Base-by-base conservation (phyloP, 176 grass and related monocot species). In the Juncus inflexus region DNA sequence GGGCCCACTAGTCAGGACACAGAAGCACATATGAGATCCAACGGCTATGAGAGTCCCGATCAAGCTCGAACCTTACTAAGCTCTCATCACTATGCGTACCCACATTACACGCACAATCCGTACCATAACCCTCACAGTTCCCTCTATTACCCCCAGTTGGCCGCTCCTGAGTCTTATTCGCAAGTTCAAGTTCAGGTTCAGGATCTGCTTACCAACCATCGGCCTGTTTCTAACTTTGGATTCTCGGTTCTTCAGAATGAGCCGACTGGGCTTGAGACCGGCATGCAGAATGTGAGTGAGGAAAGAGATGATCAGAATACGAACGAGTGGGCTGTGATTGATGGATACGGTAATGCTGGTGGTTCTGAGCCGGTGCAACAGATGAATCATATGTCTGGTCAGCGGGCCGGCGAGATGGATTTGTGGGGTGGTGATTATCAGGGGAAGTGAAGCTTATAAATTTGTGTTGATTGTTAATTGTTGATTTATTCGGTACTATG, bases 161-260 rank as follows among this genome's bases (percentile, higher is more conserved):
- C 76, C 54, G 71, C 77, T 35, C 50, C 79, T 4, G 73, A 64
- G 61, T 58, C 50, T 12, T 58, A 61, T 57, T 58, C 76, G 60
- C 79, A 78, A 12, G 58, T 63, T 70, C 87, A 89, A 56, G 87
- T 86, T 1, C 92, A 96, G 79, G 87, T 96, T 12, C 87, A 96
- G 79, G 92, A 96, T 71, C 79, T 91, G 55, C 82, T 96, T 58
- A 96, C 92, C 63, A 96, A 96, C 69, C 92, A 91, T 66, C 76
- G 92, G 5, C 84, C 89, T 0, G 16, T 58, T 2, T 42, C 80
- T 15, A 77, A 70, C n/a, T 96, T 91, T 40, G 82, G 90, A 49
- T 91, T 96, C 84, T 78, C 84, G 47, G 82, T 81, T 47, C 79
- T 91, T 37, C 84, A 87, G 1, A 73, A 72, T 9, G 92, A 88